Percentiles rank a stretch among this genome's conserved stretches.
These are phyloP conservation scores for Symbiotaphrina buchneri DNA, from an alignment of 495 filamentous ascomycete genomes.

Conservation along the genomic window DNA sequence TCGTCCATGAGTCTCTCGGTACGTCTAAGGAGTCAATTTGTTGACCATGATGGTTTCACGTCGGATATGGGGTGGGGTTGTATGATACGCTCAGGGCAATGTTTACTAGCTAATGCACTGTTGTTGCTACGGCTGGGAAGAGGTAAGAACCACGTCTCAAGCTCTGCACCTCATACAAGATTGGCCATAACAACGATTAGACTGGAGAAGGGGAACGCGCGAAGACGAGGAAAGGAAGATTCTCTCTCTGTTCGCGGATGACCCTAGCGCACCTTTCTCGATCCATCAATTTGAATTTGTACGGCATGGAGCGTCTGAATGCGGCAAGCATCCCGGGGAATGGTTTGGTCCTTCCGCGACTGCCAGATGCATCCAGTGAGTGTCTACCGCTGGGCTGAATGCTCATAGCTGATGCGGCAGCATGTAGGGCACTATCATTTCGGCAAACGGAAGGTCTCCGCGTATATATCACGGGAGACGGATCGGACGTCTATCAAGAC, in stretches of 20 bases:
- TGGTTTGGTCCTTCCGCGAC: conserved; percentile 99
- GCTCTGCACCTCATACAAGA: conserved; percentile 1
- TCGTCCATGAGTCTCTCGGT: conserved; percentile 71
- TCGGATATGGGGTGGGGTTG: conserved; percentile 96
- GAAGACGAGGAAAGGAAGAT: conserved; percentile 42
- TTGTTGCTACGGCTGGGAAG: conserved; percentile 49
- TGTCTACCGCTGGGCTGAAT: conserved; percentile 2
- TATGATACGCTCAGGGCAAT: conserved; percentile 96
- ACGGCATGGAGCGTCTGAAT: conserved; percentile 62
- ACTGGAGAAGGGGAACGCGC: conserved; percentile 49
- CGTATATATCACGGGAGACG: conserved; percentile 80
- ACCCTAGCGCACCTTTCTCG: conserved; percentile 69
- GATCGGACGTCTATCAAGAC: conserved; percentile 80
- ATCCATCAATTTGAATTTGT: conserved; percentile 98
- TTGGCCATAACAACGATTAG: conserved; percentile 18
- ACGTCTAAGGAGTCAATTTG: conserved; percentile 58
- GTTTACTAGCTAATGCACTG: conserved; percentile 72
- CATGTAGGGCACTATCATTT: conserved; percentile 43
- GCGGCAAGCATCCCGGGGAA: conserved; percentile 86
- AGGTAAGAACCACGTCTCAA: conserved; percentile 25
- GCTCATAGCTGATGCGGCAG: conserved; percentile 9
- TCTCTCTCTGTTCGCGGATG: conserved; percentile 75
- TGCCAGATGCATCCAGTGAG: conserved; percentile 85
- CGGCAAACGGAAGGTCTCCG: conserved; percentile 31
- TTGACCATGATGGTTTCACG: conserved; percentile 64